Evolutionary conservation across 345 rosid genomes (phyloP).

Genomic region (Hibiscus mutabilis): DNA sequence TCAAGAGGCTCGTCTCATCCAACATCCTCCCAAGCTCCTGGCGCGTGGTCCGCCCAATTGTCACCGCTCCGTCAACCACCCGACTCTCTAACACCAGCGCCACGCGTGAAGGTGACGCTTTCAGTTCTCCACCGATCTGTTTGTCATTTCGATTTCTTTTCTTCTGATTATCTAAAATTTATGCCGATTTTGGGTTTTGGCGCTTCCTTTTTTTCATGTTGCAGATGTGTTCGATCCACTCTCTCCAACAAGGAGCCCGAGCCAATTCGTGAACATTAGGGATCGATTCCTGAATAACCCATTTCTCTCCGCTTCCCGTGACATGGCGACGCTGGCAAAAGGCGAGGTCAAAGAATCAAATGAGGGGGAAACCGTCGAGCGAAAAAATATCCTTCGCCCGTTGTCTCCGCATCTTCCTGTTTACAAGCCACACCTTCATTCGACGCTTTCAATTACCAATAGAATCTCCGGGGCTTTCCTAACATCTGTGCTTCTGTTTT

Average conservation of each 20-base stretch:
- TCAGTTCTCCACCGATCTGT: background rate
- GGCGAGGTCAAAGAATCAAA: slow-evolving; percentile 47
- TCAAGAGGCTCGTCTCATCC: background rate
- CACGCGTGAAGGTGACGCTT: background rate
- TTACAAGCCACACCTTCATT: background rate
- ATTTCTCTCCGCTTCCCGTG: slow-evolving; percentile 30
- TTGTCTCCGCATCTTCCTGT: slow-evolving; percentile 29
- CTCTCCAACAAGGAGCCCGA: slow-evolving; percentile 47
- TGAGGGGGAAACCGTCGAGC: slow-evolving; percentile 29
- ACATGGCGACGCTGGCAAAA: slow-evolving; percentile 47
- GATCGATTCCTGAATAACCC: slow-evolving; percentile 54
- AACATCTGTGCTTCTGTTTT: background rate
- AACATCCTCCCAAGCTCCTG: background rate
- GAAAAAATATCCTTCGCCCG: slow-evolving; percentile 29
- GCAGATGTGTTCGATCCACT: slow-evolving; percentile 55
- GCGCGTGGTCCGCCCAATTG: background rate
- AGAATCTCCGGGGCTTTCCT: background rate
- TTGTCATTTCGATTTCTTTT: background rate
- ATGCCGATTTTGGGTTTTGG: background rate
- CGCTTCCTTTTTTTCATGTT: background rate
- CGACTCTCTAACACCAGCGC: background rate
- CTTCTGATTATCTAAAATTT: background rate
- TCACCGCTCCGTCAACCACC: background rate
- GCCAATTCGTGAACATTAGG: slow-evolving; percentile 57
- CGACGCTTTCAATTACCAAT: slow-evolving; percentile 22